Evolutionary conservation across 352 stramenopile species (phyloP).

Genomic region (Globisporangium carolinianum): DNA sequence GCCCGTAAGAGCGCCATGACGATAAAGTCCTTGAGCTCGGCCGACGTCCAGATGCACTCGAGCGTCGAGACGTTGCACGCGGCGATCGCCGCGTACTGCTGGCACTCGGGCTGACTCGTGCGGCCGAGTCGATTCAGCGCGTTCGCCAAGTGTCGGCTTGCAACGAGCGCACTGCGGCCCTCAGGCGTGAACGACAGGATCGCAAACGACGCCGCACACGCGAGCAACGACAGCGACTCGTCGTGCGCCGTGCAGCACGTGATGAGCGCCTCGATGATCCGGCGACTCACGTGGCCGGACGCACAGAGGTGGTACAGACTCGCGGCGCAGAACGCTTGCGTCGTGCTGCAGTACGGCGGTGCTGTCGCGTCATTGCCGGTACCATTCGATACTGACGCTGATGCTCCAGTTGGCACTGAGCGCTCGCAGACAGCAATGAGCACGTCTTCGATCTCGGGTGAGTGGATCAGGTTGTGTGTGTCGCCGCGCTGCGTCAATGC

Average conservation of each 20-base stretch:
- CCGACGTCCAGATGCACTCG: constrained; percentile 61
- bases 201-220: constrained; percentile 68
- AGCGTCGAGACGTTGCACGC: constrained; percentile 71
- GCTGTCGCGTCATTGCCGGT: background rate
- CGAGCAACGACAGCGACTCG: constrained; percentile 56
- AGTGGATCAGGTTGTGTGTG: constrained; percentile 36
- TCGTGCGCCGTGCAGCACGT: constrained; percentile 67
- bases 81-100: constrained; percentile 74
- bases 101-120: constrained; percentile 66
- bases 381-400: too few relatives aligned
- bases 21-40: constrained; percentile 79
- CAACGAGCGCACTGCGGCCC: constrained; percentile 46
- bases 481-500: constrained; percentile 49
- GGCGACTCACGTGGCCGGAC: constrained; percentile 32
- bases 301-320: constrained; percentile 75
- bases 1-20: constrained; percentile 68
- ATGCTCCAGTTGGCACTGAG: too few relatives aligned
- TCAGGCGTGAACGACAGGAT: constrained; percentile 71
- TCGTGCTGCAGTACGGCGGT: constrained; percentile 12
- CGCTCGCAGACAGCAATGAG: constrained; percentile 49
- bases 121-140: constrained; percentile 67
- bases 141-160: constrained; percentile 37
- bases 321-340: constrained; percentile 64
- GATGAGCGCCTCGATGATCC: constrained; percentile 58
- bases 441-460: constrained; percentile 26